Evolutionary conservation across 202 grass and related monocot genomes (phyloP).

Genomic region (Brachypodium distachyon): DNA sequence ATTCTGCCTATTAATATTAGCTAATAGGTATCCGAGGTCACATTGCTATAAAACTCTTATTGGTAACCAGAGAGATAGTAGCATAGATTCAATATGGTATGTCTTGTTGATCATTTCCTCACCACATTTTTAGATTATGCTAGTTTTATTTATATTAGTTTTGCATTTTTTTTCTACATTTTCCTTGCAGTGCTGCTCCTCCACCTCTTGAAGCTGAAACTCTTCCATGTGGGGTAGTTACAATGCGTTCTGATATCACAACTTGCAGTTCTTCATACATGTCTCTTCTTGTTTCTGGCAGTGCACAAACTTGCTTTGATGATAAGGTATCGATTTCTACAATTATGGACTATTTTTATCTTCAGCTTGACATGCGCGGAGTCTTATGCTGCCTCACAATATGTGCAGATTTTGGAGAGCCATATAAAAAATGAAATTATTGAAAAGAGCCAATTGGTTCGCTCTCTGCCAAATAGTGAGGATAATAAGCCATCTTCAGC

Average conservation of each 20-base stretch:
- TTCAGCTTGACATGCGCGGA: too few relatives aligned
- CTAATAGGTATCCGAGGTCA: background rate
- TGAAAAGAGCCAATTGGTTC: constrained; percentile 80
- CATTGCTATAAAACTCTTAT: background rate
- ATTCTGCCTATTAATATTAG: background rate
- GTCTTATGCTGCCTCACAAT: constrained; percentile 12
- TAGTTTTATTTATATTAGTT: background rate
- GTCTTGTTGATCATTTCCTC: background rate
- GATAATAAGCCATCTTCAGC: constrained; percentile 31
- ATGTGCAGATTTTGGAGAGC: constrained; percentile 71
- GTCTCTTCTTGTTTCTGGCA: constrained; percentile 87
- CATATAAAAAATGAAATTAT: constrained; percentile 92
- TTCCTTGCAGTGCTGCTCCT: constrained; percentile 62
- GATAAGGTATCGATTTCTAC: constrained; percentile 47
- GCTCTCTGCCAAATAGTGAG: constrained; percentile 47
- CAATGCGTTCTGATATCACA: constrained; percentile 87
- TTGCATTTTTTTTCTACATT: background rate
- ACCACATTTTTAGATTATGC: background rate
- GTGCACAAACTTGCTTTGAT: constrained; percentile 95
- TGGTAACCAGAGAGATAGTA: too few relatives aligned
- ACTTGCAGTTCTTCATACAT: constrained; percentile 89
- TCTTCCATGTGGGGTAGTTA: constrained; percentile 86
- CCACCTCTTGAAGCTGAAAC: constrained; percentile 80
- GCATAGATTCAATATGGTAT: background rate
- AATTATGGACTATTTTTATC: too few relatives aligned